phyloP scores from a whole-genome alignment of 805 yeast genomes.

The Candida cerambycidarum region DNA sequence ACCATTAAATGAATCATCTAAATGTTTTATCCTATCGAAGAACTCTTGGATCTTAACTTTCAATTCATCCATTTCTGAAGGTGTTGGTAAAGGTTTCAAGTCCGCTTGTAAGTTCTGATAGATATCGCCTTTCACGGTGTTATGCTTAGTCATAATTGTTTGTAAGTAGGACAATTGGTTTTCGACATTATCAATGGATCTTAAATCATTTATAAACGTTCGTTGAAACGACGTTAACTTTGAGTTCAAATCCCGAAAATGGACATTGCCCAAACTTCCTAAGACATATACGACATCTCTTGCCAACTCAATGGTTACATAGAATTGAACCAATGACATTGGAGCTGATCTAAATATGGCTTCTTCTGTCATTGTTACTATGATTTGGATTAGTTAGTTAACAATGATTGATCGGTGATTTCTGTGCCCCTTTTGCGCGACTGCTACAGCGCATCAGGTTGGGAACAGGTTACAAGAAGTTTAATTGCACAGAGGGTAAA shows the following conservation, averaged over 20 bases:
- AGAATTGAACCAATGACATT: conserved; percentile 49
- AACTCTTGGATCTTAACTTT: conserved; percentile 23
- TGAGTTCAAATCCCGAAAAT: conserved; percentile 50
- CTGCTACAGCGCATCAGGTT: background rate
- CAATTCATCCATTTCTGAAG: conserved; percentile 36
- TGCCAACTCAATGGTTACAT: conserved; percentile 46
- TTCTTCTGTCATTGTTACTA: conserved; percentile 19
- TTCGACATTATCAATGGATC: conserved; percentile 36
- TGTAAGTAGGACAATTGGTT: conserved; percentile 28
- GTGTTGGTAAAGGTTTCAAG: conserved; percentile 48
- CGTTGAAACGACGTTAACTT: conserved; percentile 46
- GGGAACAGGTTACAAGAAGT: no score
- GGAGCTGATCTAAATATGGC: conserved; percentile 49
- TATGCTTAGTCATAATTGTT: conserved; percentile 30
- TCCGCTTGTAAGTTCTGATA: conserved; percentile 45
- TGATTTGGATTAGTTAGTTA: background rate
- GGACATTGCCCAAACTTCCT: conserved; percentile 42
- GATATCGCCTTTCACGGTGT: conserved; percentile 25
- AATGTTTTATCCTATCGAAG: conserved; percentile 34
- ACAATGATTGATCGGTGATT: background rate
- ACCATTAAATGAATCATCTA: conserved; percentile 32
- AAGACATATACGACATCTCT: conserved; percentile 40
- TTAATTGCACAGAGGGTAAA: no score
- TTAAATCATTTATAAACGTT: conserved; percentile 42
- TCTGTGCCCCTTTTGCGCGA: conserved; percentile 4